Base-by-base conservation (phyloP, 306 rosid genomes). In the Vigna nakashimae region DNA sequence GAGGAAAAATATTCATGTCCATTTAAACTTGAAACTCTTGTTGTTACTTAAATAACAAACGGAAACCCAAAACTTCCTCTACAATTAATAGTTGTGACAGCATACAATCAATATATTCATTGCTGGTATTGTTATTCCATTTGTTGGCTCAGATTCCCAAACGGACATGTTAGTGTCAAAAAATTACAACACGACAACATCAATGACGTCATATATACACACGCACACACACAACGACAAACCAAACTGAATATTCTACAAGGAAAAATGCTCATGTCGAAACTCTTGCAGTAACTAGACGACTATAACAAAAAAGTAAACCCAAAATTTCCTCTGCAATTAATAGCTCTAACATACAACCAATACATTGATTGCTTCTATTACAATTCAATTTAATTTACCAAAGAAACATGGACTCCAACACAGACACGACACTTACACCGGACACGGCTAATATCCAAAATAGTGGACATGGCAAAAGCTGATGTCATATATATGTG, bases 261-360 rank as follows among this genome's bases (percentile, higher is more conserved):
- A 6, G 38, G 6, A 34, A 5, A 6, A 34, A 34, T 34, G 38
- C 5, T 1, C 38, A 0, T 34, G 38, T 1, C 38, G 7, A 34
- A 65, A 62, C 30, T 70, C 24, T 36, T 9, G 56, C 77, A 74
- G 49, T 24, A 73, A 42, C 73, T 58, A 69, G 52, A 62, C 50
- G 9, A 22, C 34, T 68, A 12, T 66, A 70, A 38, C 65, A 65
- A 66, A 53, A 75, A 70, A 36, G 75, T 53, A 76, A 80, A 59
- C 64, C 43, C 12, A 53, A 43, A 46, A 53, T 17, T 38, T 59
- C 71, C 16, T 70, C 70, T 49, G 32, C 58, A 79, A 34, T 51
- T 64, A 69, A 64, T 65, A 66, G 36, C 34, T 36, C 38, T 20
- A 62, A 67, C 34, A 63, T 51, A 53, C 30, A 51, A 62, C 16